phyloP scores from a whole-genome alignment of 306 rosid species.

The Prunus mongolica region DNA sequence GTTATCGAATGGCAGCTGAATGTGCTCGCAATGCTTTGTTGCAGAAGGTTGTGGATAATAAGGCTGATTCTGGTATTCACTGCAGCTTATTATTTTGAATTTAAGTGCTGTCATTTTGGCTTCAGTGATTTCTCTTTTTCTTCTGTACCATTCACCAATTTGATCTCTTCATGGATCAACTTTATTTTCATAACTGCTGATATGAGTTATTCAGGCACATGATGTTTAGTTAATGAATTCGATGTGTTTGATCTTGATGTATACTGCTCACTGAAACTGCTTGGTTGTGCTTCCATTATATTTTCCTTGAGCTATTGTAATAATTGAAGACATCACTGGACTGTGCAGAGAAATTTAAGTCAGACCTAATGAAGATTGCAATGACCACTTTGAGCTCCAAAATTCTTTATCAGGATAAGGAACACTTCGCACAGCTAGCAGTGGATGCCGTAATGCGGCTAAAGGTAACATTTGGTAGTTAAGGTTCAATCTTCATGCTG shows the following conservation, averaged over 20 bases:
- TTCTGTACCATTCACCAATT: neutral
- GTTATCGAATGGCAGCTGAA: constrained; percentile 94
- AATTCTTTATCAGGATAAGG: constrained; percentile 95
- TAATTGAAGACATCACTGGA: constrained; percentile 11
- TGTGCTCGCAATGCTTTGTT: constrained; percentile 80
- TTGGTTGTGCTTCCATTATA: neutral
- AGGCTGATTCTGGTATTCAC: constrained; percentile 61
- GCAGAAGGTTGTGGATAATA: constrained; percentile 79
- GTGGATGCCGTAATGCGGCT: constrained; percentile 96
- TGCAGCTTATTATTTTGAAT: neutral
- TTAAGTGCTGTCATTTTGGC: neutral
- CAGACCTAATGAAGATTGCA: constrained; percentile 93
- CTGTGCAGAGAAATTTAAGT: constrained; percentile 72
- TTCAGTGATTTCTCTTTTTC: neutral
- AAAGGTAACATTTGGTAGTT: constrained; percentile 45
- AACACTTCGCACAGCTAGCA: constrained; percentile 83
- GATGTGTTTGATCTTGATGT: neutral
- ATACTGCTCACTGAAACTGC: neutral
- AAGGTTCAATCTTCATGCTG: neutral
- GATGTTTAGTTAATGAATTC: neutral
- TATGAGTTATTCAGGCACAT: neutral
- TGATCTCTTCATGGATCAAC: neutral
- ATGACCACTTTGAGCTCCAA: constrained; percentile 97
- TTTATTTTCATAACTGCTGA: neutral
- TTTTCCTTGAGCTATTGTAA: neutral